Evolutionary conservation across 306 rosid species (phyloP).

Genomic region (Fragaria nilgerrensis): DNA sequence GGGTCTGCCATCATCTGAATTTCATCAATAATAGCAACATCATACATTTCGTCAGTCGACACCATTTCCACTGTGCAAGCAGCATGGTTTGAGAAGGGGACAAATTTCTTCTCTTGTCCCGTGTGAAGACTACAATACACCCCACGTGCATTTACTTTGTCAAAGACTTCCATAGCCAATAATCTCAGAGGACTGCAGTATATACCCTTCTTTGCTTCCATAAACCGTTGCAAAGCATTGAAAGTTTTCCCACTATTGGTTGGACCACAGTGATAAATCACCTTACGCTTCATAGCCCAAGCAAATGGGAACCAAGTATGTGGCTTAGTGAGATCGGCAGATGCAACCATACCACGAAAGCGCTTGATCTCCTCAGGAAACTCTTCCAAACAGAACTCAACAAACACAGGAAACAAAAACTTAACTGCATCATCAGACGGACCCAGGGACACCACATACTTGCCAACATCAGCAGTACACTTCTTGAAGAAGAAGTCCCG

Average conservation of each 20-base stretch:
- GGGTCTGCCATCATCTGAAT: constrained; percentile 87
- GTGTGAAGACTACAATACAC: constrained; percentile 79
- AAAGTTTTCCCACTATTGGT: constrained; percentile 95
- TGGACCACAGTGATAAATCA: constrained; percentile 91
- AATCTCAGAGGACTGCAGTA: constrained; percentile 89
- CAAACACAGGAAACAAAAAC: constrained; percentile 83
- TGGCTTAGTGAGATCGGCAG: constrained; percentile 85
- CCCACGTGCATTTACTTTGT: constrained; percentile 78
- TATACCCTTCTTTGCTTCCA: constrained; percentile 79
- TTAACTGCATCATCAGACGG: constrained; percentile 59
- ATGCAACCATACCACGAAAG: constrained; percentile 54
- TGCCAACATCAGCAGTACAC: constrained; percentile 49
- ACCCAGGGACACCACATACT: constrained; percentile 61
- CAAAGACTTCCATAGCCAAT: constrained; percentile 96
- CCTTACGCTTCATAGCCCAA: constrained; percentile 87
- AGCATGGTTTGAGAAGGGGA: constrained; percentile 73
- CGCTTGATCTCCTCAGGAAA: constrained; percentile 72
- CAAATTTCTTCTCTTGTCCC: constrained; percentile 79
- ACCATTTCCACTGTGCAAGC: constrained; percentile 95
- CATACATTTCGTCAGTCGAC: constrained; percentile 73
- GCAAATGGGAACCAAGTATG: constrained; percentile 96
- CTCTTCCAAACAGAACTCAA: constrained; percentile 74
- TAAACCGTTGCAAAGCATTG: constrained; percentile 84
- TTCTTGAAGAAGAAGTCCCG: constrained; percentile 45
- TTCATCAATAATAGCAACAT: constrained; percentile 85